Evolutionary conservation across 495 filamentous ascomycete species (phyloP), one percentile per base, ranked within the genome.

Genomic region (Trichocladium uniseriatum): DNA sequence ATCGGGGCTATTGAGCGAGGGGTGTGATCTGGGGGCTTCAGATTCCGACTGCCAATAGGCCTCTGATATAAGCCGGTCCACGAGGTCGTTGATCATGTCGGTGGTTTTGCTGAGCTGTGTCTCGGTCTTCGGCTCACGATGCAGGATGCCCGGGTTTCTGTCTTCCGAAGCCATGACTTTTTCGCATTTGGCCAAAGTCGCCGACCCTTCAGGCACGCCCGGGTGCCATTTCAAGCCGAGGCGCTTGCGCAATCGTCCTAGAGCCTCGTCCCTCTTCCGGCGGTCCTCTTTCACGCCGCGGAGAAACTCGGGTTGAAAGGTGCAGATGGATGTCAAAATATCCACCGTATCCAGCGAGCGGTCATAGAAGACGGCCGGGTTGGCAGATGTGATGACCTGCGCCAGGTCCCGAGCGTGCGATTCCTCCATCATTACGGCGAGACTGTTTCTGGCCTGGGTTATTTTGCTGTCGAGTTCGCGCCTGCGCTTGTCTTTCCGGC

Each of bases 381-480:
- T 48, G 4, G 40, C 14, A 1, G 51, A 41, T 9, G 13, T 21
- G 22, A 57, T 15, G 21, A 60, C 8, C 0, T 41, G 37, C 0
- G 53, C 55, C 16, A 65, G 50, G 47, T 65, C 62, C 14, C 32
- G 31, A 35, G 55, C 49, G 2, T 41, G 15, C 20, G 60, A 44
- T 13, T 52, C 21, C 11, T 56, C 49, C 43, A 65, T 45, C 20
- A 55, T 20, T 10, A 0, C 16, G 3, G 53, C 48, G 11, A 59
- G 43, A 20, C 19, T 45, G 15, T 43, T 42, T 41, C 53, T 66
- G 24, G 74, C 71, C 31, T 74, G 66, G 29, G 72, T 65, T 41
- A 85, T 76, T 8, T 70, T 68, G 43, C 51, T 53, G 49, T 88
- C 80, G 71, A 83, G 83, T 56, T 86, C 75, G 48, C 72, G 67